Conservation (phyloP, 164 flowering plant species). For the Brasenia schreberi region DNA sequence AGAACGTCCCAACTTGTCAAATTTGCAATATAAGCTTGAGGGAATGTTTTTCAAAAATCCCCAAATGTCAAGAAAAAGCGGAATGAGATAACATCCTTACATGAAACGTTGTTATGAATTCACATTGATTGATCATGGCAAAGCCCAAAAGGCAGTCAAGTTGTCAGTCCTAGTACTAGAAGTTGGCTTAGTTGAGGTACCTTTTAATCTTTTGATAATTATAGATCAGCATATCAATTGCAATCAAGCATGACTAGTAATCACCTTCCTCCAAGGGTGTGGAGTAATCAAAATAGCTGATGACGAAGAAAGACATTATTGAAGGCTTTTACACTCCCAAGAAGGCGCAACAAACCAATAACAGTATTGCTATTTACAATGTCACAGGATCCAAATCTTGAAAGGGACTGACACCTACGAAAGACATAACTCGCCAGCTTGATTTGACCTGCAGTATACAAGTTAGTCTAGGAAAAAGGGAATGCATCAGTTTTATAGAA, state of each 20-base stretch:
- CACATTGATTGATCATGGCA: too few relatives aligned
- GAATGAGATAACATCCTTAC: too few relatives aligned
- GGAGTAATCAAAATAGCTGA: constrained; percentile 77
- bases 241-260: constrained; percentile 1
- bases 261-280: constrained; percentile 71
- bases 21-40: too few relatives aligned
- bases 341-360: constrained; percentile 51
- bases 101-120: too few relatives aligned
- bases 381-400: constrained; percentile 23
- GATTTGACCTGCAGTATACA: constrained; percentile 51
- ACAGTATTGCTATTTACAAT: constrained; percentile 41
- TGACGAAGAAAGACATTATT: constrained; percentile 84
- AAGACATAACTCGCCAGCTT: constrained; percentile 60
- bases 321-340: constrained; percentile 65
- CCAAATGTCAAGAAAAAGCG: too few relatives aligned
- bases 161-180: too few relatives aligned
- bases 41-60: too few relatives aligned
- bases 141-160: too few relatives aligned
- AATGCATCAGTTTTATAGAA: constrained; percentile 7
- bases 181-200: too few relatives aligned
- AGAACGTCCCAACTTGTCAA: too few relatives aligned
- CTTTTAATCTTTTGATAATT: too few relatives aligned
- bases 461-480: neutral
- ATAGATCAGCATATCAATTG: neutral
- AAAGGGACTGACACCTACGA: constrained; percentile 55